Evolutionary conservation across 805 yeast species (phyloP).

Genomic region (Clavispora asparagi): DNA sequence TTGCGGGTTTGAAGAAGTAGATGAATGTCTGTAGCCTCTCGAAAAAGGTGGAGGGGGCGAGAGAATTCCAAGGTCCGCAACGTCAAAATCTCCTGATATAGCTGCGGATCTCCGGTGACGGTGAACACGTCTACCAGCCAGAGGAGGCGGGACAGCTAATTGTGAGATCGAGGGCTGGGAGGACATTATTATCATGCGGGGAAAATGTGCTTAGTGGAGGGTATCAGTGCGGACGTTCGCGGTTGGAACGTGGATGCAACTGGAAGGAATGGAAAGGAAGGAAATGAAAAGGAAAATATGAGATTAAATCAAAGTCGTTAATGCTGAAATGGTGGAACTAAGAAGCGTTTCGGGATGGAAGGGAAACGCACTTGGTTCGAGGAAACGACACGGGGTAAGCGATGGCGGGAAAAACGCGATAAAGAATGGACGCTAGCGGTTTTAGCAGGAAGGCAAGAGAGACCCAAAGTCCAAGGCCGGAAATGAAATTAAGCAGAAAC

Average conservation of each 20-base stretch:
- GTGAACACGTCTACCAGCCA: conserved; percentile 32
- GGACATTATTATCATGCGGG: conserved; percentile 1
- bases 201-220: neutral
- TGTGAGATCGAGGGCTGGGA: conserved; percentile 2
- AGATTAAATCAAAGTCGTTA: neutral
- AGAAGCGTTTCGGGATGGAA: neutral
- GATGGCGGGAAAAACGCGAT: neutral
- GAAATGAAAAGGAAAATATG: neutral
- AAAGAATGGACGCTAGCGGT: conserved; percentile 2
- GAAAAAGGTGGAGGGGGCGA: conserved; percentile 19
- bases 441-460: neutral
- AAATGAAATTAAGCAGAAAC: neutral
- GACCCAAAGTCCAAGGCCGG: neutral
- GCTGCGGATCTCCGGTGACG: conserved; percentile 85
- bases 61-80: conserved; percentile 32
- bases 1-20: conserved; percentile 3
- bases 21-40: conserved; percentile 1
- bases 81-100: conserved; percentile 79
- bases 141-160: conserved; percentile 4
- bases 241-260: neutral
- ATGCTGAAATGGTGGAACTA: neutral
- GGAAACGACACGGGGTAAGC: neutral
- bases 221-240: neutral
- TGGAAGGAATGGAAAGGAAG: neutral
- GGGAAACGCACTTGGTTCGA: neutral